phyloP scores from a whole-genome alignment of 495 filamentous ascomycete genomes.

The Copromyces sp. region DNA sequence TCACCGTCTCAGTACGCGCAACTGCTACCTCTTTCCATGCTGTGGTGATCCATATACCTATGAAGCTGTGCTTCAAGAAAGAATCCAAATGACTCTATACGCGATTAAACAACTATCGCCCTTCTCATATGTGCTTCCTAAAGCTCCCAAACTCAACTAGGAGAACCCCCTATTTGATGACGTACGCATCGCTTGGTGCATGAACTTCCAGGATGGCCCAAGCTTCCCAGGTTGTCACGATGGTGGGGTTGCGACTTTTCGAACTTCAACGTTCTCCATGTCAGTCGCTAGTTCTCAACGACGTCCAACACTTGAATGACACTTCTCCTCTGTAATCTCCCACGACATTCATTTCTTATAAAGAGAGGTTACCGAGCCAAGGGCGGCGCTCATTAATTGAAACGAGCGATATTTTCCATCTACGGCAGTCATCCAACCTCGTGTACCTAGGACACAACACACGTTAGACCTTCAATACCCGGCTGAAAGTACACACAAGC shows the following conservation, averaged over 20 bases:
- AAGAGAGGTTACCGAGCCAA: background rate
- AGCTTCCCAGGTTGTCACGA: background rate
- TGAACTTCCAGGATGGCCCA: background rate
- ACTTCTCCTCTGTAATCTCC: background rate
- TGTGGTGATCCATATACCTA: background rate
- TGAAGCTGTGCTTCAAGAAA: background rate
- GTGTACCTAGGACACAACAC: background rate
- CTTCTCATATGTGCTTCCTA: background rate
- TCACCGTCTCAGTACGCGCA: background rate
- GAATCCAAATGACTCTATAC: background rate
- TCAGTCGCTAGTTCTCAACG: background rate
- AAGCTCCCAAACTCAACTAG: background rate
- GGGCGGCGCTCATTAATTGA: background rate
- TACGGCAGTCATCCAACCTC: background rate
- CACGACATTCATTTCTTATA: background rate
- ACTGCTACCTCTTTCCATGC: background rate
- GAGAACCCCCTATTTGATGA: background rate
- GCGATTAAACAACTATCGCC: background rate
- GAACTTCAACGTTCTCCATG: background rate
- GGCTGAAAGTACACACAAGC: background rate
- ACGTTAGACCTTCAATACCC: background rate
- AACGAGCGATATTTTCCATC: background rate
- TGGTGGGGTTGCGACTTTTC: background rate
- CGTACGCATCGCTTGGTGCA: background rate
- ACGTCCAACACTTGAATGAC: background rate